These are phyloP conservation scores for Labyrinthula sp. DNA, from an alignment of 352 stramenopile species.

Conservation along the genomic window DNA sequence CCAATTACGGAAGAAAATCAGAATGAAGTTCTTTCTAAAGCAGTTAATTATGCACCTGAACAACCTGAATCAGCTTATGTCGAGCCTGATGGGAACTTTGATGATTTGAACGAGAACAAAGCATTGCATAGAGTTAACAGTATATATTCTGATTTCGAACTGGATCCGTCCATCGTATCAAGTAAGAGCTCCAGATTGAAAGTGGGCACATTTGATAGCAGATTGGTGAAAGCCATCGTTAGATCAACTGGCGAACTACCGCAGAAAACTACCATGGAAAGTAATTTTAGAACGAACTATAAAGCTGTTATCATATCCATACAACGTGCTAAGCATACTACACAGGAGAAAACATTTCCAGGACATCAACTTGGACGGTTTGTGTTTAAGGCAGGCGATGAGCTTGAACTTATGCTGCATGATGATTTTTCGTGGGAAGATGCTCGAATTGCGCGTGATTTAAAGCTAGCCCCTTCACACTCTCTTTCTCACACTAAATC, in stretches of 20 bases:
- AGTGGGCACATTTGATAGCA: constrained; percentile 38
- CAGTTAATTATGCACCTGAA: too few species aligned
- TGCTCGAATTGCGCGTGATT: constrained; percentile 35
- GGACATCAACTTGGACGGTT: constrained; percentile 36
- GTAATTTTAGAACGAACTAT: constrained; percentile 41
- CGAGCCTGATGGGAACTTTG: too few species aligned
- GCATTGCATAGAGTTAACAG: too few species aligned
- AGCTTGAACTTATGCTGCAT: constrained; percentile 43
- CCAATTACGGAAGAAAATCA: constrained; percentile 40
- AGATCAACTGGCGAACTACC: constrained; percentile 37
- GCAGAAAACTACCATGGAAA: constrained; percentile 40
- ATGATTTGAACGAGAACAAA: too few species aligned
- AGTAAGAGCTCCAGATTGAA: too few species aligned
- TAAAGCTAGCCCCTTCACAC: constrained; percentile 14
- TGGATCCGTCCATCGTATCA: too few species aligned
- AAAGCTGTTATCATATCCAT: constrained; percentile 45
- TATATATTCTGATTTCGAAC: too few species aligned
- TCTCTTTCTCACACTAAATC: too few species aligned
- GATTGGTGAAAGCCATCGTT: constrained; percentile 40
- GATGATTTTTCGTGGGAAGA: constrained; percentile 38
- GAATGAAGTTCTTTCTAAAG: background rate
- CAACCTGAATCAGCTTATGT: too few species aligned
- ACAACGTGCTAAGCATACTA: constrained; percentile 39
- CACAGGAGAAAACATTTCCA: constrained; percentile 39
- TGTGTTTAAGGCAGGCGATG: constrained; percentile 43